Base-by-base conservation (phyloP, 805 yeast species). In the Spathaspora arborariae region DNA sequence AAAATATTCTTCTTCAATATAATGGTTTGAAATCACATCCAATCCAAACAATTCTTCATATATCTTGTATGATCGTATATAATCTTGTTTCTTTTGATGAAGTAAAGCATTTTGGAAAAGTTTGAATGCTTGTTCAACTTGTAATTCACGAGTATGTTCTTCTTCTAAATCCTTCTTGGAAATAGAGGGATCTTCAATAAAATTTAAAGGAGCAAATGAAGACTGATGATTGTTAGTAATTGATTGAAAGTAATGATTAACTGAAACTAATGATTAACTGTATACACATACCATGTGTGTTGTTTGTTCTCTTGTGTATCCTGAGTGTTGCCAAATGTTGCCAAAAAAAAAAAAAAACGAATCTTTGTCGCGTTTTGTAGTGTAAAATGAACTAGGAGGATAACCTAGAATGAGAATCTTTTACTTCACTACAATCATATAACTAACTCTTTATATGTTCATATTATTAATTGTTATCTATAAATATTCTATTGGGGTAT, bases 141-240 rank as follows among this genome's bases (percentile, higher is more conserved):
- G 97, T 20, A 92, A 70, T 60, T 94, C 99, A 41, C 96, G 72
- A 1, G 97, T 85, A 57, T 90, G 96, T 52, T 89, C 92, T 52
- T 91, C 96, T 27, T 84, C 85, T 35, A 64, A 54, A 46, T 68
- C 75, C 48, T 70, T 68, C 52, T 88, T 92, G 30, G 79, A 70
- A 16, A 65, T 66, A 4, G 78, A 65, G 43, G 85, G 88, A 58
- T 87, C 95, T 47, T 85, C 92, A 36, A 78, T 78, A 40, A 84
- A 67, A 57, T 92, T 92, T 39, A 91, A 74, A 1, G 98, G 96
- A 26, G 83, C 75, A 62, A 92, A 91, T 2, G 82, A 70, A 19
- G 91, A 84, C 84, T 72, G 6, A 20, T 15, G 5, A 13, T 16
- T 18, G 44, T 39, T 47, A 44, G 44, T 47, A 30, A 26, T 18